Percentiles rank a stretch among this genome's conserved stretches.
phyloP scores from a whole-genome alignment of 1,284 basidiomycete genomes.

The Trametes hirsuta region DNA sequence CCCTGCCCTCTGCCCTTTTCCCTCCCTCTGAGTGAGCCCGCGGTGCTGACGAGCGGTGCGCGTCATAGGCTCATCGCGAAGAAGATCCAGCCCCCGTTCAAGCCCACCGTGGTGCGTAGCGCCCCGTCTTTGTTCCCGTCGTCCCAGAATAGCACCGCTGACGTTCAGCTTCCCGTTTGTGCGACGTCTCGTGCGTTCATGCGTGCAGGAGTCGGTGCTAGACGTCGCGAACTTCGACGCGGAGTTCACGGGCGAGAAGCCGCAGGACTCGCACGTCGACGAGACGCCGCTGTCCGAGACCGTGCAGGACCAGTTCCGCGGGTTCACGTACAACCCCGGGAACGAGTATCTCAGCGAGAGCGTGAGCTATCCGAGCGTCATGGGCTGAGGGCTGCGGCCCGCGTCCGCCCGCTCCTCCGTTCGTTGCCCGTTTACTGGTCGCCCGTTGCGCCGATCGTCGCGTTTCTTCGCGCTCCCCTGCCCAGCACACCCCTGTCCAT shows the following conservation, averaged over 20 bases:
- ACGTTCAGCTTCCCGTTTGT: not conserved
- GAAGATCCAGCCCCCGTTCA: constrained; percentile 98
- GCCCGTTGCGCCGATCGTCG: no score
- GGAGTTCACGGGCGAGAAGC: constrained; percentile 92
- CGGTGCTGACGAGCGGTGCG: constrained; percentile 6
- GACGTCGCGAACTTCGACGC: constrained; percentile 93
- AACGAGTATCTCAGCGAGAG: constrained; percentile 82
- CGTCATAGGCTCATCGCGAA: constrained; percentile 77
- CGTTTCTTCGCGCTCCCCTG: no score
- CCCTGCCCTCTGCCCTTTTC: not conserved
- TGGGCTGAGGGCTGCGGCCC: constrained; percentile 29
- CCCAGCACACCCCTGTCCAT: no score
- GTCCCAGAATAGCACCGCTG: not conserved
- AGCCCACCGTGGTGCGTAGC: constrained; percentile 86
- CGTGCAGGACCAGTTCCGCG: constrained; percentile 93
- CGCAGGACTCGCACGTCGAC: constrained; percentile 92
- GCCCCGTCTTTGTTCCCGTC: not conserved
- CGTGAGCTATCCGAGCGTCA: constrained; percentile 56
- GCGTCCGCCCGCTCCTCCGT: not conserved
- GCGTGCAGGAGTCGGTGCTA: constrained; percentile 69
- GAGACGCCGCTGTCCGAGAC: constrained; percentile 92
- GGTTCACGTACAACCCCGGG: constrained; percentile 83
- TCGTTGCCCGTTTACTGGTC: no score
- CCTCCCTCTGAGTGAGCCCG: not conserved
- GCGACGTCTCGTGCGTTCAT: not conserved